Percentiles rank a stretch among this genome's conserved stretches.
phyloP scores from a whole-genome alignment of 495 filamentous ascomycete genomes.

The Xylaria telfairii region DNA sequence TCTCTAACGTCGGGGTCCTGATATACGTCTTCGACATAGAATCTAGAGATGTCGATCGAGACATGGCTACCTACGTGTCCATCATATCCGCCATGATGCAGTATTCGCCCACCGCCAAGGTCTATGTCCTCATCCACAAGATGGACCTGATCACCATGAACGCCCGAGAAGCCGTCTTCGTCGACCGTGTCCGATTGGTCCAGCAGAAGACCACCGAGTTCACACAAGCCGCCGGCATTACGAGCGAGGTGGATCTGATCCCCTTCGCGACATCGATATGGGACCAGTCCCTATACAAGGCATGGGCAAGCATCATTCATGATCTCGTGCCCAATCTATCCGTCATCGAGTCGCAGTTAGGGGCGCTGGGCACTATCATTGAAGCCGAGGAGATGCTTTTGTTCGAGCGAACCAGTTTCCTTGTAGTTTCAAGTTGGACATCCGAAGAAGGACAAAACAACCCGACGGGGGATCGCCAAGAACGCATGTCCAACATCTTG shows the following conservation, averaged over 20 bases:
- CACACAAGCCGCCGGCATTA: conserved; percentile 46
- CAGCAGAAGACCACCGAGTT: conserved; percentile 76
- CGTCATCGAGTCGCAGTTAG: conserved; percentile 85
- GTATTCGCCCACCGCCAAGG: conserved; percentile 79
- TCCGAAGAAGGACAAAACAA: conserved; percentile 75
- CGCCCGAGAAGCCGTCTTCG: conserved; percentile 78
- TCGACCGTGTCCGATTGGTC: conserved; percentile 76
- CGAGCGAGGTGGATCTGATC: conserved; percentile 59
- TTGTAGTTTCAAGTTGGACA: conserved; percentile 87
- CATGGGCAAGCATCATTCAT: conserved; percentile 97
- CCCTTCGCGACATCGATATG: conserved; percentile 95
- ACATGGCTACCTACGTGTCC: conserved; percentile 84
- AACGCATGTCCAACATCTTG: conserved; percentile 93
- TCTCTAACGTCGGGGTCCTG: conserved; percentile 92
- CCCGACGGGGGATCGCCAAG: conserved; percentile 88
- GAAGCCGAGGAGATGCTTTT: conserved; percentile 93
- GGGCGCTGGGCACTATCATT: conserved; percentile 76
- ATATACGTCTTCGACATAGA: conserved; percentile 99
- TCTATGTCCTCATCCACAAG: conserved; percentile 96
- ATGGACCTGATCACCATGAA: conserved; percentile 93
- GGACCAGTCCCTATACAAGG: conserved; percentile 98
- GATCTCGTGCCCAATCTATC: conserved; percentile 90
- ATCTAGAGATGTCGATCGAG: conserved; percentile 87
- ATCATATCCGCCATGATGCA: conserved; percentile 86
- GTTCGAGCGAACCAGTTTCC: conserved; percentile 94